phyloP scores from a whole-genome alignment of 345 rosid genomes.

The Psidium guajava region DNA sequence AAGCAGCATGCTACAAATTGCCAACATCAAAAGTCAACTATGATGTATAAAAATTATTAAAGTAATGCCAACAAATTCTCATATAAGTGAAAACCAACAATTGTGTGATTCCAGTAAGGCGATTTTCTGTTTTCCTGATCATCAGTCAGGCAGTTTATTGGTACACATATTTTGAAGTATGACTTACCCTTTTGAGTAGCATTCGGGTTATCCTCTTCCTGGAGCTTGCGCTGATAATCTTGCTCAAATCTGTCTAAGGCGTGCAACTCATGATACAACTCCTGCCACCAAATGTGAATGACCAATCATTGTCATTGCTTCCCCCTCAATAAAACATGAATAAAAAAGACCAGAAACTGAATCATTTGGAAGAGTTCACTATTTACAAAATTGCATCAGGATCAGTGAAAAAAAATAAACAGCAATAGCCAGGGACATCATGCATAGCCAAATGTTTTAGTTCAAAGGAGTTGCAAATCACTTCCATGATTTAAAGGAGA shows the following conservation, averaged over 20 bases:
- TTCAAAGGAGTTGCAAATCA: not conserved
- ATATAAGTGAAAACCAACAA: not conserved
- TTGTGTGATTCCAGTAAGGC: not conserved
- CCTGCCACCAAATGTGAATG: slow-evolving; percentile 34
- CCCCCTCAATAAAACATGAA: not conserved
- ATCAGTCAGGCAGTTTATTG: not conserved
- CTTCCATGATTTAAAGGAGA: not conserved
- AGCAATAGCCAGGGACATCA: not conserved
- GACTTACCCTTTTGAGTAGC: slow-evolving; percentile 60
- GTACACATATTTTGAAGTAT: not conserved
- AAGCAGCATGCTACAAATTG: not conserved
- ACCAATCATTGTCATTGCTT: not conserved
- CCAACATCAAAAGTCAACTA: not conserved
- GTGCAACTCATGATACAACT: slow-evolving; percentile 89
- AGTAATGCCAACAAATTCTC: not conserved
- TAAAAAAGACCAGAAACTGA: not conserved
- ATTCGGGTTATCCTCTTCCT: slow-evolving; percentile 77
- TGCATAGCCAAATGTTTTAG: not conserved
- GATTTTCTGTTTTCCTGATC: not conserved
- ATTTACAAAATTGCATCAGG: not conserved
- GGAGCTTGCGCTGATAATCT: slow-evolving; percentile 90
- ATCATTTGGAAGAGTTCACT: not conserved
- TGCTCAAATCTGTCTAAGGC: slow-evolving; percentile 98
- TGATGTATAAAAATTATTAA: not conserved
- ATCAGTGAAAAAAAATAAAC: not conserved